These are phyloP conservation scores for Ceratobasidium sp. DNA, from an alignment of 1,284 basidiomycete species.

Conservation along the genomic window DNA sequence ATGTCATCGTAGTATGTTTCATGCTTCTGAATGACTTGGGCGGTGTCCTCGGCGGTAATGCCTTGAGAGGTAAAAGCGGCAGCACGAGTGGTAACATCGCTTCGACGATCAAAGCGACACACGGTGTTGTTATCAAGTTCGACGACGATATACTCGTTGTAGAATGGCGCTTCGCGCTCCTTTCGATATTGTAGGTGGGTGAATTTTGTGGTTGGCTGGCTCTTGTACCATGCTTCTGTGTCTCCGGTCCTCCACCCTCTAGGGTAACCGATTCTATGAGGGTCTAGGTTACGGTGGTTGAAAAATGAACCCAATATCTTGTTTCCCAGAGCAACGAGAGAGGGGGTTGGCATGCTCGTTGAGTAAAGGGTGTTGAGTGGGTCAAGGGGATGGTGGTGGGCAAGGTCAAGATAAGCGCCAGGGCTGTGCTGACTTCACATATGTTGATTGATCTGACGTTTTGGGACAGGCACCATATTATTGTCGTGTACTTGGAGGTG, in stretches of 20 bases:
- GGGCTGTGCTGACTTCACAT: not conserved
- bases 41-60: conserved; percentile 26
- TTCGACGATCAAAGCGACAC: conserved; percentile 39
- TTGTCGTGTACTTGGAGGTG: no score
- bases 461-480: no score
- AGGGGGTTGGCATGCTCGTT: conserved; percentile 5
- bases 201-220: conserved; percentile 16
- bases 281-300: not conserved
- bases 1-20: not conserved
- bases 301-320: not conserved
- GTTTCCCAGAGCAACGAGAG: no score
- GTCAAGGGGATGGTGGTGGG: not conserved
- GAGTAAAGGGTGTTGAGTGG: not conserved
- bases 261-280: conserved; percentile 30
- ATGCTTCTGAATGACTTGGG: conserved; percentile 15
- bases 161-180: conserved; percentile 20
- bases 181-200: conserved; percentile 35
- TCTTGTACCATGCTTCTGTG: conserved; percentile 29
- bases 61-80: conserved; percentile 4
- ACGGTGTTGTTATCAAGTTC: conserved; percentile 13
- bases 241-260: conserved; percentile 26
- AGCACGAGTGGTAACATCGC: conserved; percentile 2
- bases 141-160: conserved; percentile 25
- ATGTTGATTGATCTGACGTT: not conserved
- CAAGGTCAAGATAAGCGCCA: not conserved